Evolutionary conservation across 345 rosid species (phyloP).

Genomic region (Linum tenue): DNA sequence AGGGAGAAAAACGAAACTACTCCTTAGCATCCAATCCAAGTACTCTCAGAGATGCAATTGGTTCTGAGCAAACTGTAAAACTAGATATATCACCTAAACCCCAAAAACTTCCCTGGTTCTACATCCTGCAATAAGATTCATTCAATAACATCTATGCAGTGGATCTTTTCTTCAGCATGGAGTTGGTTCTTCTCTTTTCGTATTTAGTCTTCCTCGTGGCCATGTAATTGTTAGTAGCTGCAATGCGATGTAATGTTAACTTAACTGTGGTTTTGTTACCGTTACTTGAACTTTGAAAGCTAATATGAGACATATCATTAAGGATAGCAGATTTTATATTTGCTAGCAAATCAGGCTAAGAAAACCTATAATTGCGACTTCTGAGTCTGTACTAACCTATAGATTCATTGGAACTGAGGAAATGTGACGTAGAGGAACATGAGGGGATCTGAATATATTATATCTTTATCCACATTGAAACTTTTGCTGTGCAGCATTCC

Average conservation of each 20-base stretch:
- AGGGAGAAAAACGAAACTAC: no score
- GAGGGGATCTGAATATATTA: not conserved
- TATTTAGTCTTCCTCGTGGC: not conserved
- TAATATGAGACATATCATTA: not conserved
- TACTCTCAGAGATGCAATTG: no score
- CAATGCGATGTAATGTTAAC: not conserved
- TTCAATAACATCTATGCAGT: no score
- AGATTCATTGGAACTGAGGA: not conserved
- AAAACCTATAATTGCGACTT: not conserved
- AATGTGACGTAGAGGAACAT: not conserved
- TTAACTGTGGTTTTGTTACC: not conserved
- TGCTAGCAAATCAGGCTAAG: not conserved
- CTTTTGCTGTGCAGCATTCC: not conserved
- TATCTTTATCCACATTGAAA: no score
- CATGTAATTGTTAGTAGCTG: not conserved
- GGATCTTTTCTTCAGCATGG: not conserved
- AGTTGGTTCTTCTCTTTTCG: not conserved
- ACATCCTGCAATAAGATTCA: no score
- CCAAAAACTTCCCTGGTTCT: no score
- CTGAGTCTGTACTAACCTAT: slow-evolving; percentile 33
- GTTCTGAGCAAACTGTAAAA: no score
- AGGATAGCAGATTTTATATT: not conserved
- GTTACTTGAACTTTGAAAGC: not conserved
- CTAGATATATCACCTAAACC: no score
- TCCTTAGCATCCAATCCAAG: no score